phyloP scores from a whole-genome alignment of 768 basidiomycete species.

The Lactarius vividus region DNA sequence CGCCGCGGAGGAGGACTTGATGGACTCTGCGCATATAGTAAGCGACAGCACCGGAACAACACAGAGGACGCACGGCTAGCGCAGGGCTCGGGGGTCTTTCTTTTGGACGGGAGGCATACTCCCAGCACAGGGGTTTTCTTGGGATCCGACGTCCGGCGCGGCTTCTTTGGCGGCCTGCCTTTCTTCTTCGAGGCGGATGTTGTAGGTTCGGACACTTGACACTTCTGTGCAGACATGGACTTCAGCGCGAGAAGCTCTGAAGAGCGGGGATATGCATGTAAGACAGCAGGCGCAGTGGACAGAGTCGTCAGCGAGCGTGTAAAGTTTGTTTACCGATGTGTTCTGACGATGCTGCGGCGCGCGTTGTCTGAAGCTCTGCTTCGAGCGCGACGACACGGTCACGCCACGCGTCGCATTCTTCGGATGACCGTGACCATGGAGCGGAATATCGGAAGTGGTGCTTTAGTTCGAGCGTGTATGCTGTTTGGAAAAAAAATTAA shows the following conservation, averaged over 20 bases:
- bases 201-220: background rate
- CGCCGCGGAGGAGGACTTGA: background rate
- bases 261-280: background rate
- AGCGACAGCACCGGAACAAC: background rate
- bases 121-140: background rate
- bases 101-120: background rate
- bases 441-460: slow-evolving; percentile 10
- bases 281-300: background rate
- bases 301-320: background rate
- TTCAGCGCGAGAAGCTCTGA: slow-evolving; percentile 1
- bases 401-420: slow-evolving; percentile 20
- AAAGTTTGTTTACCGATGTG: slow-evolving; percentile 6
- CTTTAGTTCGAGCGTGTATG: slow-evolving; percentile 13
- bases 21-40: slow-evolving; percentile 11
- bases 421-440: background rate
- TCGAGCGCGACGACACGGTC: slow-evolving; percentile 17
- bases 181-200: background rate
- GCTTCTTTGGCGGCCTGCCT: background rate
- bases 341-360: background rate
- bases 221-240: background rate
- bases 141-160: background rate
- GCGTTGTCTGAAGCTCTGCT: slow-evolving; percentile 4
- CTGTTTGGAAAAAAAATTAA: background rate
- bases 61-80: background rate
- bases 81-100: background rate